Base-by-base conservation (phyloP, 192 early-diverging fungal species). In the Haplosporangium gracile region DNA sequence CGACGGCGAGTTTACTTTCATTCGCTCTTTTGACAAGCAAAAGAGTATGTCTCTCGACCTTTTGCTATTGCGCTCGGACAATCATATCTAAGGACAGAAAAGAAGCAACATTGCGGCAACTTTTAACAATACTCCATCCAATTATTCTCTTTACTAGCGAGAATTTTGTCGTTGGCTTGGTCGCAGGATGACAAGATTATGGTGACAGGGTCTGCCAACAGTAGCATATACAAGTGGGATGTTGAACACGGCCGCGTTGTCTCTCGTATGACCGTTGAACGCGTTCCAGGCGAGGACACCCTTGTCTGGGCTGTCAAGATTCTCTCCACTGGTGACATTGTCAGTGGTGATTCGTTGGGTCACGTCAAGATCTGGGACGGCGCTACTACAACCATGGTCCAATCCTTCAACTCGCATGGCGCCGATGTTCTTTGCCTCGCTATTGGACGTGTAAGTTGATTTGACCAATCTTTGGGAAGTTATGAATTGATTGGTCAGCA, bases 371-470 rank as follows among this genome's bases (percentile, higher is more conserved):
- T 98, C 87, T 99, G 97, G 97, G 94, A 97, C 87, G 89, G 90
- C 39, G 78, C 88, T 13, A 88, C 91, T 81, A 93, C 91, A 34
- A 96, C 95, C 24, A 87, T 96, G 36, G 85, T 91, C 71, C 94
- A 96, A 80, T 92, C 91, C 11, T 89, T 97, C 72, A 91, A 90
- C 39, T 93, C 95, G 5, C 97, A 98, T 74, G 92, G 89, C 42
- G 97, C 98, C 0, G 97, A 98, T 88, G 96, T 99, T 40, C 92
- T 99, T 9, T 97, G 96, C 72, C 84, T 99, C 72, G 94, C 93
- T 22, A 91, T 90, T 22, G 91, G 91, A 76, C 82, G 89, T 34
- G 90, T 89, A 81, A 80, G 71, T 77, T 16, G 39, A 20, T 55
- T 34, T 36, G 2, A 39, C 47, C 43, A 40, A 1, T 13, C 29